Base-by-base conservation (phyloP, 805 yeast species). In the Hanseniaspora mollemarum region DNA sequence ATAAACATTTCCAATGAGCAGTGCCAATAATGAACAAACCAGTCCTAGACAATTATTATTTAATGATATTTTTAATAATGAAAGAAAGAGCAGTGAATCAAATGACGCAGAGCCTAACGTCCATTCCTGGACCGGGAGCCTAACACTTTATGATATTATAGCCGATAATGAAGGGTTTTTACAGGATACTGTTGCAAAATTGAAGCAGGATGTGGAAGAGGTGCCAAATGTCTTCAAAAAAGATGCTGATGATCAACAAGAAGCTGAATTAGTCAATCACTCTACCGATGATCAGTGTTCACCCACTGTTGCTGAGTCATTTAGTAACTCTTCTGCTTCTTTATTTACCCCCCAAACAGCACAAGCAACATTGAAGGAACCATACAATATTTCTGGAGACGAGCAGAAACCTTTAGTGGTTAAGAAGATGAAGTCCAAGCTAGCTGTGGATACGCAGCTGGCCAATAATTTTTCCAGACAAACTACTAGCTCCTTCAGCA, bases 401-500 rank as follows among this genome's bases (percentile, higher is more conserved):
- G 12, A 28, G 12, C 10, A 28, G 8, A 9, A 8, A 28, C 12
- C 12, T 28, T 9, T 28, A 9, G 31, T 9, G 12, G 10, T 12
- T 9, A 32, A 6, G 10, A 32, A n/a, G 7, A 7, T 10, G 10
- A 32, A 32, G n/a, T 6, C 36, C 8, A 32, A 15, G n/a, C 15
- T 32, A 32, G 6, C n/a, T 38, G 42, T 38, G 21, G 42, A 38
- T 24, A 38, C 42, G 10, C 5, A 38, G 8, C n/a, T 38, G 4
- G 29, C 42, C 4, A 22, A 38, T 21, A 6, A 5, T 6, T 7
- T 22, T 38, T 12, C 13, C 9, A 22, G 9, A 7, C 8, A 33
- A 13, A 18, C 31, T 12, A 22, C 9, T 4, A 5, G 25, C 9
- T 45, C 69, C 1, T 67, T 70, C 0, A 54, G 62, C 19, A 53